Base-by-base conservation (phyloP, 495 filamentous ascomycete species). In the Cladorrhinum samala region DNA sequence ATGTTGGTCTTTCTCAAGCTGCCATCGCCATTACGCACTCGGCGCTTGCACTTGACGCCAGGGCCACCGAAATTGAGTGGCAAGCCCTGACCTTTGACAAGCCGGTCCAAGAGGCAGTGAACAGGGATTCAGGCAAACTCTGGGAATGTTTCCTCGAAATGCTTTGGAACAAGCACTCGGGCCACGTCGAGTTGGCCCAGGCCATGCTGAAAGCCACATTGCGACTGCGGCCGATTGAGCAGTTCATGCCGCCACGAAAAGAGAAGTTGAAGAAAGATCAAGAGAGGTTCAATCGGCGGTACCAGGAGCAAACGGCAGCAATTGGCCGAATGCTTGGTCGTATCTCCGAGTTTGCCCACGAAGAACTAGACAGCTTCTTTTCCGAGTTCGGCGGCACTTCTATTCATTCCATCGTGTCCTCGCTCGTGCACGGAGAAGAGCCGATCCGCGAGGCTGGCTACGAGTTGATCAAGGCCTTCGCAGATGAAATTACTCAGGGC, bases 391-490 rank as follows among this genome's bases (percentile, higher is more conserved):
- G 79, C 48, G 81, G 66, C 42, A 57, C 82, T 3, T 80, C 83
- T 23, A 84, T 76, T 17, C 63, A 81, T 43, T 79, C 85, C 25
- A 71, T 91, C 45, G 76, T 91, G 14, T 78, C 83, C 4, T 74
- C 84, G 3, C 77, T 93, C 7, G 84, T 89, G 74, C 53, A 84
- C 78, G 57, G 74, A 21, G 83, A 92, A 50, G 66, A 82, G 5
- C 75, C 80, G 46, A 83, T 87, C 45, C 86, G 85, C 49, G 83
- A 88, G 61, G 84, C 86, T 19, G 80, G 86, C 3, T 76, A 92
- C 3, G 86, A 89, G 55, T 69, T 95, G 25, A 81, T 94, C 57
- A 95, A 94, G 62, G 81, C 80, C 39, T 76, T 89, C 33, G 92
- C 87, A 53, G 78, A 76, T 5, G 81, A 92, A 62, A 78, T 76